Base-by-base conservation (phyloP, 2,329 filamentous ascomycete species). In the Cercospora janseana region DNA sequence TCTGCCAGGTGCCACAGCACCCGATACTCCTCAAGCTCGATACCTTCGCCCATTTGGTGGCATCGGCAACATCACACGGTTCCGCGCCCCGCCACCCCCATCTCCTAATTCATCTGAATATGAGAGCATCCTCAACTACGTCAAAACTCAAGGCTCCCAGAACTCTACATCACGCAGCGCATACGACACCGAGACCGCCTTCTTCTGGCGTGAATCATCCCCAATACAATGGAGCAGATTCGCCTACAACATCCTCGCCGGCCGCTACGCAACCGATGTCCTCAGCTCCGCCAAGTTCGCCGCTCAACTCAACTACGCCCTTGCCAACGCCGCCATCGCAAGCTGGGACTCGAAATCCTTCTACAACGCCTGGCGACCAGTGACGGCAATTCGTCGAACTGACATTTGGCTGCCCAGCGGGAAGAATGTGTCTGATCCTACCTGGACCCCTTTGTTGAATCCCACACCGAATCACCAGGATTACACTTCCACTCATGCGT, bases 291-390 rank as follows among this genome's bases (percentile, higher is more conserved):
- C 63, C 10, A 62, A 60, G 34, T 63, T 64, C 58, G 64, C 63
- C 24, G 55, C 58, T 1, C 60, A 64, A 37, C 50, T 66, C 16
- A 62, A 66, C 46, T 64, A 63, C 41, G 63, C 63, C 6, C 53
- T 63, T 12, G 58, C 61, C 15, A 66, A 66, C 41, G 62, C 63
- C 31, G 63, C 54, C 6, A 63, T 66, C 16, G 63, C 61, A 8
- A 49, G 53, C 16, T 64, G 61, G 59, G 55, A 63, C 37, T 51
- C 58, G 3, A 64, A 64, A 42, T 60, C 58, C 12, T 56, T 49
- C 46, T 63, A 60, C 40, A 60, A 64, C 48, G 31, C 52, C 41
- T 64, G 62, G 62, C 56, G 63, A 12, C 62, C 63, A 3, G 50
- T 64, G 6, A 46, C 61, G 4, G 60, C 63, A 20, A 55, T 51